Base-by-base conservation (phyloP, 306 rosid species). In the Dryas drummondii region DNA sequence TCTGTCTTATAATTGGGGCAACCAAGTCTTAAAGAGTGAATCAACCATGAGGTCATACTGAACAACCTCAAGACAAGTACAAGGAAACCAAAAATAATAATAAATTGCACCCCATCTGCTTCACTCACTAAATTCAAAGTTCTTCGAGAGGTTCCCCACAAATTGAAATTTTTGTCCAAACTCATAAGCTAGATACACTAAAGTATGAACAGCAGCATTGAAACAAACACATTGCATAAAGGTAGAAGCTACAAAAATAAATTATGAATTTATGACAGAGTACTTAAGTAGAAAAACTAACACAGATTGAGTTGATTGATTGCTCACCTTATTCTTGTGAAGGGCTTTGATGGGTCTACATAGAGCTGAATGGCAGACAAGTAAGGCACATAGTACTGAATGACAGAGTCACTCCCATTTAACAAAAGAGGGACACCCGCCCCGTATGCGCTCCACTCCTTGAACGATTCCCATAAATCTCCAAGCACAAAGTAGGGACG, bases 371-470 rank as follows among this genome's bases (percentile, higher is more conserved):
- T 91, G 72, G 88, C 98, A 59, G 98, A 93, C 88, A 93, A 87
- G 73, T 87, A 91, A 7, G 91, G 97, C 66, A 89, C 94, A 59
- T 89, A 93, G 81, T 91, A 93, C 87, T 93, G 98, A 17, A 87
- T 80, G 19, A 93, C 98, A 6, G 97, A 90, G 79, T 91, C 91
- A 71, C 80, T 85, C 63, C 97, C 97, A 81, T 88, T 83, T 82
- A 93, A 82, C 80, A 91, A 64, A 60, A 91, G 83, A 44, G 98
- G 97, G 19, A 91, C 97, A 65, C 96, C 98, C 0, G 90, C 91
- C 27, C 98, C 98, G 58, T 87, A 93, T 6, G 93, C 97, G 66
- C 98, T 93, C 97, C 97, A 91, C 71, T 93, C 98, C 81, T 85
- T 87, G 72, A 85, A 93, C 8, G 97, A 89, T 26, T 89, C 97